These are phyloP conservation scores for Salicornia ramosissima DNA, from an alignment of 148 eudicot genomes.

Conservation along the genomic window DNA sequence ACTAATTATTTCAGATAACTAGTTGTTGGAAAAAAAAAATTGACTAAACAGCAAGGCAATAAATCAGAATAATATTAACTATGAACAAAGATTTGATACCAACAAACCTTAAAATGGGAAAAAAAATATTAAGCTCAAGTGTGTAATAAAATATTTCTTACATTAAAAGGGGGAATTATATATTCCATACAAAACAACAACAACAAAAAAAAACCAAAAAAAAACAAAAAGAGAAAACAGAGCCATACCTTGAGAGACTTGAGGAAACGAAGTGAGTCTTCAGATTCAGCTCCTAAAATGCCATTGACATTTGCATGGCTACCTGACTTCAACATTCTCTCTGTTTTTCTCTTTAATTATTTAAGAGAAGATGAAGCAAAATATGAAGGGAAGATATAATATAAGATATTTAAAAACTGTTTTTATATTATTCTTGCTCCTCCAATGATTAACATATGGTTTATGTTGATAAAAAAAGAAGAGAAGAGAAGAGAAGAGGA, in stretches of 20 bases:
- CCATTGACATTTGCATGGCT: constrained; percentile 26
- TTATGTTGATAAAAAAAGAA: constrained; percentile 11
- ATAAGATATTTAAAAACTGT: background rate
- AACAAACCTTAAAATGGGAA: no score
- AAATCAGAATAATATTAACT: no score
- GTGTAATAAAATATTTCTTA: no score
- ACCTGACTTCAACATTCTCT: constrained; percentile 21
- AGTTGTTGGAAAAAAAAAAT: no score
- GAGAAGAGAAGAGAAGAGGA: background rate
- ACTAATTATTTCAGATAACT: background rate
- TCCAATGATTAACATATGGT: constrained; percentile 12
- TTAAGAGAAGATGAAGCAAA: background rate
- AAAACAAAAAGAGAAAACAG: background rate
- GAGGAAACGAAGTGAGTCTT: constrained; percentile 36
- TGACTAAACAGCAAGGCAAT: no score
- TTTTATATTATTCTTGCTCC: background rate
- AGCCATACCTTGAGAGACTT: constrained; percentile 56
- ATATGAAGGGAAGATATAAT: background rate
- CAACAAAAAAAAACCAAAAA: background rate
- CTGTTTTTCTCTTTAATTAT: constrained; percentile 2
- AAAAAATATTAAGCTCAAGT: no score
- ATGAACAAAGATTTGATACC: no score
- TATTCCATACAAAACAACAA: background rate
- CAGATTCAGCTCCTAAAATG: constrained; percentile 24
- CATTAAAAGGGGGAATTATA: no score